Evolutionary conservation across 306 rosid genomes (phyloP).

Genomic region (Morella rubra): DNA sequence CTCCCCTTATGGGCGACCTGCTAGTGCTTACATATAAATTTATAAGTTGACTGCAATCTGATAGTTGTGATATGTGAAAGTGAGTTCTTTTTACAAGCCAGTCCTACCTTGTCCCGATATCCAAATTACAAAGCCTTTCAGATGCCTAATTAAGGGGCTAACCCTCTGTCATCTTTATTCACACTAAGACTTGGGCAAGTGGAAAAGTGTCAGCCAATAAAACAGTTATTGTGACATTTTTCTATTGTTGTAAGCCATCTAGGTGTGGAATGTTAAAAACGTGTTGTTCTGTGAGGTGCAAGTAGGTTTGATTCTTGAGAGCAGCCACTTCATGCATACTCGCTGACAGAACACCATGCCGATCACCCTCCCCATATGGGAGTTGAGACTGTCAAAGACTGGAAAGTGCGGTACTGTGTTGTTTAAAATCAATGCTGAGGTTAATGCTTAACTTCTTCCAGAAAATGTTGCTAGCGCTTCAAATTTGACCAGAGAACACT

Average conservation of each 20-base stretch:
- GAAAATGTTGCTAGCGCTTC: neutral
- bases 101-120: neutral
- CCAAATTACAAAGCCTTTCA: neutral
- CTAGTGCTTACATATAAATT: neutral
- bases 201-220: neutral
- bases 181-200: neutral
- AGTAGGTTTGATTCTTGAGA: neutral
- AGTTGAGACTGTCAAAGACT: neutral
- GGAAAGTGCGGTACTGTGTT: neutral
- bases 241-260: neutral
- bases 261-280: neutral
- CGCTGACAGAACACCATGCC: neutral
- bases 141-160: neutral
- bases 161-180: neutral
- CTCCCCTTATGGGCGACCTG: neutral
- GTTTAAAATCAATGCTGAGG: neutral
- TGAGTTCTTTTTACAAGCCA: neutral
- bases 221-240: neutral
- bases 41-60: neutral
- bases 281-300: neutral
- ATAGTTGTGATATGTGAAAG: too few relatives aligned
- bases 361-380: neutral
- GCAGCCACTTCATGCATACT: neutral
- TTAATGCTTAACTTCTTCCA: neutral
- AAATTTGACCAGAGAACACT: neutral